Percentiles rank a stretch among this genome's conserved stretches.
phyloP scores from a whole-genome alignment of 2,329 filamentous ascomycete genomes.

The Alternaria burnsii region DNA sequence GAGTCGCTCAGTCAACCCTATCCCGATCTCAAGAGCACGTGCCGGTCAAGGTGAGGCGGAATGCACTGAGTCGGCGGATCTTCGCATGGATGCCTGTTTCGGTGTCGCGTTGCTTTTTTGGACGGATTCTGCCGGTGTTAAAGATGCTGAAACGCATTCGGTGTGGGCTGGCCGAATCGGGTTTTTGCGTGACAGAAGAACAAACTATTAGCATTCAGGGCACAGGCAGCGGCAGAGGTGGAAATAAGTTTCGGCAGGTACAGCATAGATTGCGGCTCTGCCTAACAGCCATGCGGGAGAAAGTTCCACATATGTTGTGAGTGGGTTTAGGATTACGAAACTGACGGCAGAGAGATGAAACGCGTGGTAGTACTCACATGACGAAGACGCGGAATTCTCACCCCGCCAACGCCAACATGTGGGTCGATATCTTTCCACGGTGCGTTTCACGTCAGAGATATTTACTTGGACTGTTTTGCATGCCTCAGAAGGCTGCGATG shows the following conservation, averaged over 20 bases:
- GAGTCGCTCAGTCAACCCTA: conserved; percentile 11
- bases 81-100: conserved; percentile 21
- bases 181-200: conserved; percentile 10
- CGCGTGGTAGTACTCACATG: conserved; percentile 23
- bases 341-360: conserved; percentile 26
- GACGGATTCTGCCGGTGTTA: conserved; percentile 12
- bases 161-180: conserved; percentile 18
- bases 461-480: conserved; percentile 23
- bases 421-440: conserved; percentile 23
- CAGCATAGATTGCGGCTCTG: conserved; percentile 11
- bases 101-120: conserved; percentile 11
- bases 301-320: conserved; percentile 12
- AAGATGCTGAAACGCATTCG: conserved; percentile 23
- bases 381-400: conserved; percentile 20
- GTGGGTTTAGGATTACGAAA: conserved; percentile 20
- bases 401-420: conserved; percentile 30
- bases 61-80: conserved; percentile 18
- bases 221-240: conserved; percentile 8
- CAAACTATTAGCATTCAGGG: conserved; percentile 8
- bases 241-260: conserved; percentile 13
- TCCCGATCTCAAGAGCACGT: conserved; percentile 19
- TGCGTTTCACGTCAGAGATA: conserved; percentile 28
- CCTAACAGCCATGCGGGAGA: conserved; percentile 12
- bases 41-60: conserved; percentile 13
- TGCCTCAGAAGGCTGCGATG: conserved; percentile 17